Conservation (phyloP, 306 rosid genomes). For the Ziziphus jujuba region DNA sequence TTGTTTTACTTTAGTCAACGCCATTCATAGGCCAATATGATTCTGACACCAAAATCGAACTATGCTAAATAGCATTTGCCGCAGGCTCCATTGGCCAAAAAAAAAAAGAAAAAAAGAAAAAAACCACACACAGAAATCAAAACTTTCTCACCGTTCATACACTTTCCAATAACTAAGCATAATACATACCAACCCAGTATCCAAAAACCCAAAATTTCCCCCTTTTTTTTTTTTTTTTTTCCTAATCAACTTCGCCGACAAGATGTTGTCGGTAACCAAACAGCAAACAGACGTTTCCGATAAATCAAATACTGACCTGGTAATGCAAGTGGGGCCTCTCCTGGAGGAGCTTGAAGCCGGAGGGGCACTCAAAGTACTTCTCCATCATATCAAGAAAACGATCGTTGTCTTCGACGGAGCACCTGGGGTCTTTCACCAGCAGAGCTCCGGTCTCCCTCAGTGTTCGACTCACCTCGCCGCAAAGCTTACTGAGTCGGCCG, state of each 20-base stretch:
- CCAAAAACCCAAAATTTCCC: background rate
- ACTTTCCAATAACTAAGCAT: constrained; percentile 15
- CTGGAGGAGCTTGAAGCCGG: constrained; percentile 65
- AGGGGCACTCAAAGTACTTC: constrained; percentile 61
- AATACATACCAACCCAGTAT: background rate
- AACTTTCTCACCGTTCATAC: background rate
- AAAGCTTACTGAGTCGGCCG: constrained; percentile 26
- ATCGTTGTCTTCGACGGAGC: constrained; percentile 78
- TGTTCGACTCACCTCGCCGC: constrained; percentile 67
- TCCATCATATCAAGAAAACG: constrained; percentile 98
- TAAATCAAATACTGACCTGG: constrained; percentile 45
- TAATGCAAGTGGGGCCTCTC: constrained; percentile 87
- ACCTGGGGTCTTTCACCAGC: constrained; percentile 77
- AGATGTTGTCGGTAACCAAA: background rate
- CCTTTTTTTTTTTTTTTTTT: background rate
- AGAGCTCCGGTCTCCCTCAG: constrained; percentile 88
- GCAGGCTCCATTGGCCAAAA: too few species aligned
- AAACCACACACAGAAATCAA: too few species aligned
- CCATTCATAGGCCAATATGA: too few species aligned
- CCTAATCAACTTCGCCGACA: background rate
- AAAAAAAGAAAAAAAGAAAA: background rate
- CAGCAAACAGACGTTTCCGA: background rate
- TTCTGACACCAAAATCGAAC: too few species aligned
- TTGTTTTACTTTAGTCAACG: too few species aligned
- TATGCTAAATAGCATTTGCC: too few species aligned